A percentile compares a stretch with the other conserved stretches of the same genome.
phyloP scores from a whole-genome alignment of 106 monocot species.

The Dioscorea alata region DNA sequence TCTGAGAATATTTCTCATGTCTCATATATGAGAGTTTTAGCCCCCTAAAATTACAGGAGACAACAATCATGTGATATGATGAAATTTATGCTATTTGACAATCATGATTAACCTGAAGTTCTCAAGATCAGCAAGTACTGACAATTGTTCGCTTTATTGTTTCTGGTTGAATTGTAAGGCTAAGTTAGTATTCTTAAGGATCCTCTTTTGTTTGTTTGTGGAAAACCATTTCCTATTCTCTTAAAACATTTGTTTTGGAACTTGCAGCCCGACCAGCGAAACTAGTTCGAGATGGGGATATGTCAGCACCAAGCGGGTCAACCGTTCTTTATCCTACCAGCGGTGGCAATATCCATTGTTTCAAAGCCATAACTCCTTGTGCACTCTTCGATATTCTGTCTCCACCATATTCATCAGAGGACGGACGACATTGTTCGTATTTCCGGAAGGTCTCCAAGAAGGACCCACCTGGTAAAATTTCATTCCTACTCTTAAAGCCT shows the following conservation, averaged over 20 bases:
- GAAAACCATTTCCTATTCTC: too few relatives aligned
- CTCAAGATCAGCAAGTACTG: too few relatives aligned
- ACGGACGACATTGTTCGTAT: constrained; percentile 78
- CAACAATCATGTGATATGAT: too few relatives aligned
- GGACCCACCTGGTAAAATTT: constrained; percentile 27
- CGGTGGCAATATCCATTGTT: constrained; percentile 83
- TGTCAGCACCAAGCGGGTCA: constrained; percentile 74
- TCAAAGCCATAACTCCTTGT: constrained; percentile 75
- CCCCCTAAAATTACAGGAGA: too few relatives aligned
- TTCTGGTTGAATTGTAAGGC: too few relatives aligned
- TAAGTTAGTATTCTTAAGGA: too few relatives aligned
- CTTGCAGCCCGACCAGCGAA: constrained; percentile 59
- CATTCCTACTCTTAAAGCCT: not conserved
- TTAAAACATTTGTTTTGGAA: not conserved
- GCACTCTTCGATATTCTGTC: constrained; percentile 77
- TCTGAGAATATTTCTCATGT: too few relatives aligned
- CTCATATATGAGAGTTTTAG: too few relatives aligned
- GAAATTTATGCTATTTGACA: too few relatives aligned
- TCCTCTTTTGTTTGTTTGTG: too few relatives aligned
- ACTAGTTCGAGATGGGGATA: constrained; percentile 62
- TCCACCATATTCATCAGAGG: constrained; percentile 81
- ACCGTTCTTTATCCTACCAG: constrained; percentile 65
- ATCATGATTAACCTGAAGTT: not conserved
- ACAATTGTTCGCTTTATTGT: too few relatives aligned
- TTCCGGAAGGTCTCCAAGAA: constrained; percentile 40